Base-by-base conservation (phyloP, 306 rosid genomes). In the Styphnolobium japonicum region DNA sequence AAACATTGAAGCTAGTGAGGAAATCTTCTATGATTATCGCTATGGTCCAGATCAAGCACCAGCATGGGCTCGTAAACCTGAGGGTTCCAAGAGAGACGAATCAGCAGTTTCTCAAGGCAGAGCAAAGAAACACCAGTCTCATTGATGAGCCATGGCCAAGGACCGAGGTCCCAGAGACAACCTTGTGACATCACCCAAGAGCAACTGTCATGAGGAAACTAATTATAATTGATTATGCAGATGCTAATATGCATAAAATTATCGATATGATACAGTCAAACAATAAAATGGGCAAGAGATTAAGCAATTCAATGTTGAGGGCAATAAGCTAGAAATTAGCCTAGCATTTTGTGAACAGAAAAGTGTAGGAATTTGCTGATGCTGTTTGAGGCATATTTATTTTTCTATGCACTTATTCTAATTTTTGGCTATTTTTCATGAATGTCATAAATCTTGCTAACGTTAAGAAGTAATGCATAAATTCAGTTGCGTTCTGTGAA, bases 21-120 rank as follows among this genome's bases (percentile, higher is more conserved):
- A 94, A 89, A 85, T 94, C 80, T 91, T 92, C 82, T 91, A 88
- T 40, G 91, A 94, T 80, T 94, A 94, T 70, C 63, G 82, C 42
- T 91, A 91, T 45, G 84, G 80, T 31, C 84, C 86, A 6, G 82
- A 85, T 10, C 70, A 71, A 43, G 79, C 85, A 14, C 92, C 92
- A 10, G 63, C 73, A 21, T 94, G 97, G 98, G 88, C 86, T 72
- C 86, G 63, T 71, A 85, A 81, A 73, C 89, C 88, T 0, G 90
- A 86, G 71, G 82, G 71, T 62, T 82, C 92, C 10, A 88, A 81
- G 86, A 84, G 87, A 68, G 84, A 83, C 2, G 92, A 92, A 39
- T 76, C 84, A 8, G 66, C 84, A 25, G 72, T 31, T 56, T 82
- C 91, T 66, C 89, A 84, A 60, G 90, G 89, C 81, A 79, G 90